Evolutionary conservation across 2,329 filamentous ascomycete genomes (phyloP), one percentile per base, ranked within the genome.

Genomic region (Penicillium rolfsii): DNA sequence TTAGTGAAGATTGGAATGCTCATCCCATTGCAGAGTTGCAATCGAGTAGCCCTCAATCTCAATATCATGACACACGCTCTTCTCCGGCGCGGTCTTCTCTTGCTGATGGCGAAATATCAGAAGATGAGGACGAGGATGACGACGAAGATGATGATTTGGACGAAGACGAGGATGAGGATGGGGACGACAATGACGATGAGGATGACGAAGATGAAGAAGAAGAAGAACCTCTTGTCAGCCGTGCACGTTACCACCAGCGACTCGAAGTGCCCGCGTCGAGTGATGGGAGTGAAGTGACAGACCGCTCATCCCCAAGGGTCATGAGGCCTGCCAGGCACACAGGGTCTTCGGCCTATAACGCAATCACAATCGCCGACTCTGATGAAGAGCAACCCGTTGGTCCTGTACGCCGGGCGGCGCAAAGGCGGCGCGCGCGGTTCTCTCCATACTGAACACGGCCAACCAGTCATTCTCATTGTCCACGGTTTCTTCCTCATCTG

Each of bases 381-480:
- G 69, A 70, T 33, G 69, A 71, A 5, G 67, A 71, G 38, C 64
- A 67, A 41, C 69, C 69, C 8, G 61, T 71, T 38, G 65, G 68
- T 8, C 64, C 69, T 8, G 55, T 67, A 56, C 62, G 68, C 62
- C 64, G 67, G 61, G 48, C 62, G 33, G 46, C 55, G 19, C 68
- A 68, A 26, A 58, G 66, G 52, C 60, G 67, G 35, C 62, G 53
- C 36, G 56, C 57, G 19, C 62, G 67, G 43, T 68, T 60, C 40
- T 68, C 67, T 16, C 68, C 67, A 41, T 68, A 70, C 58, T 69
- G 56, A 62, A 52, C 30, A 28, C 33, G 35, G 33, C 30, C 6
- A 33, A 56, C 6, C 22, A 6, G 33, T 41, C 22, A 7, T 30
- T 30, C 38, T 16, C 16, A 54, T 50, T 16, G 46, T 46, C 19